These are phyloP conservation scores for Erysimum cheiri DNA, from an alignment of 441 rosid species.

Conservation along the genomic window DNA sequence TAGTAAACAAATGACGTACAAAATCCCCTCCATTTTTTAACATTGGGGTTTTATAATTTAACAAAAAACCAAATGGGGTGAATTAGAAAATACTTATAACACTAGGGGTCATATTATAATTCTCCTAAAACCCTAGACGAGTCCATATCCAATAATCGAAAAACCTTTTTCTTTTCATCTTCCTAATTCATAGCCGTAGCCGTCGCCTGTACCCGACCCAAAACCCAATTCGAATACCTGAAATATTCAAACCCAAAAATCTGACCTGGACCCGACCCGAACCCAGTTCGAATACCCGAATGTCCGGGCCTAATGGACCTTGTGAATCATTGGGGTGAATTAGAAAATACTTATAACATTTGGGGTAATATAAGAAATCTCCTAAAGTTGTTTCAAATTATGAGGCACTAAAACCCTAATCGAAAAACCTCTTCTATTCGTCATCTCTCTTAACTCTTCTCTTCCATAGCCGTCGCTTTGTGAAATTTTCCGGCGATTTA, in stretches of 20 bases:
- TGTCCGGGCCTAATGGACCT: not conserved
- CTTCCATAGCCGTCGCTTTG: conserved; percentile 36
- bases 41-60: not conserved
- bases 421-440: conserved; percentile 29
- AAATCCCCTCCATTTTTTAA: no score
- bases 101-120: conserved; percentile 7
- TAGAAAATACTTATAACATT: not conserved
- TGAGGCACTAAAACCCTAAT: conserved; percentile 39
- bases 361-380: conserved; percentile 17
- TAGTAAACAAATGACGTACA: no score
- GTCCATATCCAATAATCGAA: not conserved
- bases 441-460: not conserved
- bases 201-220: no score
- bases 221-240: no score
- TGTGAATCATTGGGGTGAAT: not conserved
- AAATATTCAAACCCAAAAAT: no score
- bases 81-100: not conserved
- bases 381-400: not conserved
- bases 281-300: no score
- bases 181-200: no score
- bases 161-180: not conserved
- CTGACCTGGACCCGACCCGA: no score
- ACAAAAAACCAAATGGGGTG: not conserved
- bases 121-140: conserved; percentile 39
- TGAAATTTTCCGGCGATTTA: conserved; percentile 22